A percentile compares a stretch with the other conserved stretches of the same genome.
Evolutionary conservation across 306 rosid species (phyloP).

Genomic region (Prunus kanzakura): DNA sequence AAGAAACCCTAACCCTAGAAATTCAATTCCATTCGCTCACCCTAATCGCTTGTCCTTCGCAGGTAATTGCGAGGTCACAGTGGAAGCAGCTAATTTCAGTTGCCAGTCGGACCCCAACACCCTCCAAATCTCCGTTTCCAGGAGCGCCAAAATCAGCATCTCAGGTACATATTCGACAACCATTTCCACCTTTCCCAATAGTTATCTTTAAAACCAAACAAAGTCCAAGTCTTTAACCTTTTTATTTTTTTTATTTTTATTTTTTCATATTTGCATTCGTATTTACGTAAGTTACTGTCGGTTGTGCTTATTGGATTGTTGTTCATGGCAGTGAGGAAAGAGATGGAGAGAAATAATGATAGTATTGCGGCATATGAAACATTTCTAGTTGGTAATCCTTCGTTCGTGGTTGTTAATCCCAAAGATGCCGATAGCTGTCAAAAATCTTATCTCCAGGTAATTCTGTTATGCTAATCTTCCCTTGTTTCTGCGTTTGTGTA

Average conservation of each 20-base stretch:
- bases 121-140: slow-evolving; percentile 48
- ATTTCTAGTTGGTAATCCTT: neutral
- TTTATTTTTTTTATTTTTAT: neutral
- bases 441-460: slow-evolving; percentile 71
- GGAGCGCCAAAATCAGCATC: slow-evolving; percentile 39
- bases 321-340: slow-evolving; percentile 29
- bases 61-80: slow-evolving; percentile 65
- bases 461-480: neutral
- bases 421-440: slow-evolving; percentile 42
- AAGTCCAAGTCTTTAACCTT: neutral
- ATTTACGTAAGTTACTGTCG: neutral
- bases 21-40: neutral
- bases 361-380: neutral
- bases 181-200: neutral
- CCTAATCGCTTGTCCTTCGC: neutral
- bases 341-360: slow-evolving; percentile 20
- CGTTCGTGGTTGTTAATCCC: slow-evolving; percentile 63
- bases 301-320: neutral
- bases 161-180: slow-evolving; percentile 34
- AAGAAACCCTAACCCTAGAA: slow-evolving; percentile 22
- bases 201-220: neutral
- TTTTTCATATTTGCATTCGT: neutral
- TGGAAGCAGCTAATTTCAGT: slow-evolving; percentile 49
- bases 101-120: slow-evolving; percentile 41
- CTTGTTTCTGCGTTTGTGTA: neutral